These are phyloP conservation scores for Claviceps digitariae DNA, from an alignment of 2,329 filamentous ascomycete genomes.

Conservation along the genomic window DNA sequence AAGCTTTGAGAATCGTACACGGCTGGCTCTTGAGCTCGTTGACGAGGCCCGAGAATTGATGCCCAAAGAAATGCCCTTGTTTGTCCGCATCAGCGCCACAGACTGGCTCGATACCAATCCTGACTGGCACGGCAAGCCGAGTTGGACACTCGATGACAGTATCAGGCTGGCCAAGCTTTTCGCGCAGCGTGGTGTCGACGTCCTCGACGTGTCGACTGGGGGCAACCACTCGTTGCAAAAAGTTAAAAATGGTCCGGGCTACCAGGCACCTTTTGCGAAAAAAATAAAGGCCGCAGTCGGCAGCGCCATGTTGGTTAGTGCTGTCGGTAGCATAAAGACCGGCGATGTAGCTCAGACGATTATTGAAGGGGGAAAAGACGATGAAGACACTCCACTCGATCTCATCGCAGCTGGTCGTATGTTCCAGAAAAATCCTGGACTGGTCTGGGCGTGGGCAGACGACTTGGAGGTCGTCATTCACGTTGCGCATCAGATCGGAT, in stretches of 20 bases:
- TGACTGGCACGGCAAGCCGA: not conserved
- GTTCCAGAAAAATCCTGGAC: slow-evolving; percentile 45
- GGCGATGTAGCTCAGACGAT: slow-evolving; percentile 33
- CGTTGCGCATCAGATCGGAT: slow-evolving; percentile 39
- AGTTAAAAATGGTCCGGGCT: slow-evolving; percentile 42
- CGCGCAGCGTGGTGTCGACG: slow-evolving; percentile 60
- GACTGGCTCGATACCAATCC: slow-evolving; percentile 51
- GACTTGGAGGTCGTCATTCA: slow-evolving; percentile 34
- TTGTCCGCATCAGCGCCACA: slow-evolving; percentile 58
- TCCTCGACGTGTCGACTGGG: slow-evolving; percentile 70
- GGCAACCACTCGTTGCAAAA: slow-evolving; percentile 53
- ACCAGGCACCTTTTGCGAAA: slow-evolving; percentile 59
- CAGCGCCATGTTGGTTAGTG: slow-evolving; percentile 33
- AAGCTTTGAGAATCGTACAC: slow-evolving; percentile 32
- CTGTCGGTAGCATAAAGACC: slow-evolving; percentile 35
- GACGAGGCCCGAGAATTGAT: slow-evolving; percentile 48
- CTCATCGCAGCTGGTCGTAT: slow-evolving; percentile 33
- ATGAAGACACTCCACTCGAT: slow-evolving; percentile 31
- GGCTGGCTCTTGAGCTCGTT: slow-evolving; percentile 41
- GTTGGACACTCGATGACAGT: slow-evolving; percentile 17
- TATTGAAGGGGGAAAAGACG: slow-evolving; percentile 20
- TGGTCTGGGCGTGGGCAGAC: slow-evolving; percentile 42
- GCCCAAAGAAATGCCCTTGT: slow-evolving; percentile 54
- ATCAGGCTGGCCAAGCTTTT: slow-evolving; percentile 56
- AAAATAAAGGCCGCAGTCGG: slow-evolving; percentile 58